These are phyloP conservation scores for Microbotryum violaceum DNA, from an alignment of 1,284 basidiomycete species.

Conservation along the genomic window DNA sequence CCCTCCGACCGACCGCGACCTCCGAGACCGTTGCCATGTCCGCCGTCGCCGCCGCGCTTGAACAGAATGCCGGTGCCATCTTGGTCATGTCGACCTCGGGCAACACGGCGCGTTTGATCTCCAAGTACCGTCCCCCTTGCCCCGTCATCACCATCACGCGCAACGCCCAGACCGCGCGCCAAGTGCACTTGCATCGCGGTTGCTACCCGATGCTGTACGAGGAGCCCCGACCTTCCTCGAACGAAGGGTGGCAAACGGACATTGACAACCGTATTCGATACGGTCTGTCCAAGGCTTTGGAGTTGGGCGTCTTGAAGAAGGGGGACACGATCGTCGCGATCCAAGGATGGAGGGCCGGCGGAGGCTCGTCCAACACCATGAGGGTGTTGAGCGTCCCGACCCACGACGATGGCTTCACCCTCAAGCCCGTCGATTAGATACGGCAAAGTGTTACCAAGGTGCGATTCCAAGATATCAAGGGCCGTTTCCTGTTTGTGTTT, in stretches of 20 bases:
- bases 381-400: constrained; percentile 25
- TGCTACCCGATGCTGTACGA: constrained; percentile 97
- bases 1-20: constrained; percentile 79
- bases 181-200: constrained; percentile 93
- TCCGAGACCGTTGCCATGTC: constrained; percentile 89
- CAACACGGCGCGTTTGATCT: constrained; percentile 89
- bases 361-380: constrained; percentile 62
- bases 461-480: too few species aligned
- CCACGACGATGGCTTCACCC: constrained; percentile 18
- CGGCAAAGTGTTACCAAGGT: too few species aligned
- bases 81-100: constrained; percentile 95
- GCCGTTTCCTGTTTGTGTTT: neutral
- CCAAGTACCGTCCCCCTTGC: constrained; percentile 89
- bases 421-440: constrained; percentile 14
- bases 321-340: constrained; percentile 89
- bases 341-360: constrained; percentile 97
- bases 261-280: constrained; percentile 84
- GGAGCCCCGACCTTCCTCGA: constrained; percentile 77
- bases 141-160: constrained; percentile 96
- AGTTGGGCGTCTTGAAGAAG: constrained; percentile 78
- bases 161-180: constrained; percentile 89
- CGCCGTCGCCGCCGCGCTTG: constrained; percentile 85
- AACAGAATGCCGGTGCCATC: constrained; percentile 89
- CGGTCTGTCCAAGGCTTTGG: constrained; percentile 80
- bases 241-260: constrained; percentile 94